phyloP scores from a whole-genome alignment of 2,329 filamentous ascomycete genomes.

The Alternaria sp. region DNA sequence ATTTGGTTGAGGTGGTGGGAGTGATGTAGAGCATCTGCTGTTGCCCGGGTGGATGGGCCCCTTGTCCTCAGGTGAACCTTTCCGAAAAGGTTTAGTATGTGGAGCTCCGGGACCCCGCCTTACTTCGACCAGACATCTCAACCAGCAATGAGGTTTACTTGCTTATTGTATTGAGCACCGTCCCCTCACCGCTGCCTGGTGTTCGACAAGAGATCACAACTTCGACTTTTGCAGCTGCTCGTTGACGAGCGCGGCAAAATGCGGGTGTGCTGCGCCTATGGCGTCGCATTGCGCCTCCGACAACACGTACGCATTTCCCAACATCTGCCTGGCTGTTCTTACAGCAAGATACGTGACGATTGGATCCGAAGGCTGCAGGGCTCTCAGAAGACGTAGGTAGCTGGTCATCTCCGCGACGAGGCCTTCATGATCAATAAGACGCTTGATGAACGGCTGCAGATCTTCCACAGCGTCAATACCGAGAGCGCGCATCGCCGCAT shows the following conservation, averaged over 20 bases:
- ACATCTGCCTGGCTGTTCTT: background rate
- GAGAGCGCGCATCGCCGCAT: conserved; percentile 8
- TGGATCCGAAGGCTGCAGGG: background rate
- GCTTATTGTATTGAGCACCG: background rate
- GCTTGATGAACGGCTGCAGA: conserved; percentile 3
- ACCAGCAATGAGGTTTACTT: background rate
- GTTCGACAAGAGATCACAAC: background rate
- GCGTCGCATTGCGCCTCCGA: background rate
- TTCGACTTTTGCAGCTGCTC: background rate
- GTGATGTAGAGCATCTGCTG: background rate
- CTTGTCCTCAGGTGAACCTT: background rate
- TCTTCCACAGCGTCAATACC: conserved; percentile 6
- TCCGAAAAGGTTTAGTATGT: background rate
- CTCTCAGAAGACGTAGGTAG: background rate
- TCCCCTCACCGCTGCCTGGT: background rate
- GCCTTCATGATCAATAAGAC: background rate
- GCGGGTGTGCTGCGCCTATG: background rate
- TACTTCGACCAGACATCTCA: background rate
- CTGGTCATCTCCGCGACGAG: background rate
- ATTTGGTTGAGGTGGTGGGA: background rate
- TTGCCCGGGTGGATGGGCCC: background rate
- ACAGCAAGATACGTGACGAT: background rate
- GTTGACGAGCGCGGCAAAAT: background rate
- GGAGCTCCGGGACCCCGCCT: background rate
- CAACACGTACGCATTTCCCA: background rate